Evolutionary conservation across 1,284 basidiomycete genomes (phyloP), one percentile per base, ranked within the genome.

Genomic region (Ceratobasidium sp.): DNA sequence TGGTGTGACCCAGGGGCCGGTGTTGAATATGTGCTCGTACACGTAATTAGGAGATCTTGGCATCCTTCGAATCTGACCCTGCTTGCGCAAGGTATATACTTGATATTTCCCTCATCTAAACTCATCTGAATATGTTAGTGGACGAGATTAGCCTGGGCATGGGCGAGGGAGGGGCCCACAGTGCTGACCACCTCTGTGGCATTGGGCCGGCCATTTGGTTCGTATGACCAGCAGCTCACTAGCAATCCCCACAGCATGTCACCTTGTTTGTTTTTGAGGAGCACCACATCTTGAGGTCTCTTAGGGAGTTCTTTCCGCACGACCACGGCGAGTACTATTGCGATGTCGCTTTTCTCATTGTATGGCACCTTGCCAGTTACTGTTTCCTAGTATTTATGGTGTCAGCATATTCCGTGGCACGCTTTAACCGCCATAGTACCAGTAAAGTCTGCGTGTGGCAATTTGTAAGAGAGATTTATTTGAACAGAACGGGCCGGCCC

Each of bases 161-260:
- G 19, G 5, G 48, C 48, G 22, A 19, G 19, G 6, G 22, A 19
- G 5, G 4, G 14, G 34, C 54, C 34, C 34, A 56, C 54, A 34
- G 54, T 14, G 14, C 9, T 16, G 8, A 19, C 29, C 16, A 62
- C 59, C 34, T 3, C 7, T 5, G 37, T n/a, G n/a, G 59, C 34
- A 16, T 14, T 41, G 16, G 59, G 59, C 6, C 59, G 59, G 3
- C 37, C 56, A 27, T n/a, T 62, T 27, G 59, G 37, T 16, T 46
- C 24, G 31, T 41, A 62, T 62, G 59, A 22, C 59, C 59, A 62
- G n/a, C 59, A 62, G 37, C 37, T 3, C 22, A 8, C 7, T 7
- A 62, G 39, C 6, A 62, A 19, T 8, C 1, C 6, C 59, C 59
- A 62, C 59, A 62, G 24, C n/a, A 37, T 9, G 31, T 62, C 37